Evolutionary conservation across 352 stramenopile species (phyloP), one percentile per base, ranked within the genome.

Genomic region (Phytophthora gonapodyides): DNA sequence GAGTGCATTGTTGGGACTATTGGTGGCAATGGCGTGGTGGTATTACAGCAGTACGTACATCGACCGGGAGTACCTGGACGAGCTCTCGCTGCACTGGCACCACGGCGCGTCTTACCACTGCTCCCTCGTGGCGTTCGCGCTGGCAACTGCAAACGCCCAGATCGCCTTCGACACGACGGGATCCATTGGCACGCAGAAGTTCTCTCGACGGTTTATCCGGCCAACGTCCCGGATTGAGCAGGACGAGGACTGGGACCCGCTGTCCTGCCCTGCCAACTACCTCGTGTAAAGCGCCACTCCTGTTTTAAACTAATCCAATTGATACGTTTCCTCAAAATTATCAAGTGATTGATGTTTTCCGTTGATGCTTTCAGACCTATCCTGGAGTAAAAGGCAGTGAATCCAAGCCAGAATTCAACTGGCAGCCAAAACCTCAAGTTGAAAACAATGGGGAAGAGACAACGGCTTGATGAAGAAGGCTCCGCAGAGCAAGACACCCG

Each of bases 191-290:
- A 57, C 40, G 44, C 65, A 21, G 45, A 76, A 60, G 64, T 76
- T 37, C 45, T 61, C 51, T 11, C 46, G 51, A 21, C 63, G 63
- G 8, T 57, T 71, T 41, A 50, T 71, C n/a, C 46, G 51, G 27
- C 51, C 71, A 3, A 47, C 57, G 17, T 42, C 63, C 19, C 57
- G 67, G 47, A 44, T 37, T 36, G 21, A 57, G 30, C 54, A 56
- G 10, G 7, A 53, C 11, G 40, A 55, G 35, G 61, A 45, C 30
- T 65, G 63, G 31, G 76, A 89, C 27, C 80, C 77, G 30, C 61
- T 89, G 24, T 74, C 69, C 12, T 86, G 75, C 37, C 73, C 75
- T 36, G 75, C 77, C 33, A 87, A 89, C 49, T 89, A 87, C 57
- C 42, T 79, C 34, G 69, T 83, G 27, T 84, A 60, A 60, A 62